Evolutionary conservation across 768 basidiomycete species (phyloP).

Genomic region (Crucibulum laeve): DNA sequence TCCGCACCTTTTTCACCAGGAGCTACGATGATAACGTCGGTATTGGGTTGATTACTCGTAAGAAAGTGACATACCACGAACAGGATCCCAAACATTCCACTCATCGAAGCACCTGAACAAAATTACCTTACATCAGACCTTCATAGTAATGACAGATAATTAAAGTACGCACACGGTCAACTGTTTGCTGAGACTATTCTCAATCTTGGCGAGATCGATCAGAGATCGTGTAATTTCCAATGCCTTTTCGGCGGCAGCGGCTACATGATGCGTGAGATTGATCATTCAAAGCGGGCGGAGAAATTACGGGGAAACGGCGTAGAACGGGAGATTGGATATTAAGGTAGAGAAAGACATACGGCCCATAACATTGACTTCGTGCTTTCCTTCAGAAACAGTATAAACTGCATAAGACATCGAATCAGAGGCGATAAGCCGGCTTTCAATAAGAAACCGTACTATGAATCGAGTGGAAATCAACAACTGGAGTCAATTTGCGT

Average conservation of each 20-base stretch:
- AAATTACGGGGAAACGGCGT: no score
- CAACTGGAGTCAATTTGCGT: constrained; percentile 36
- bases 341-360: constrained; percentile 25
- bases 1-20: constrained; percentile 47
- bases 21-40: constrained; percentile 17
- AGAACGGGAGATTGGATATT: no score
- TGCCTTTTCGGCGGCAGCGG: constrained; percentile 48
- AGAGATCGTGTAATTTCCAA: constrained; percentile 46
- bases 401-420: constrained; percentile 23
- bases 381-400: constrained; percentile 36
- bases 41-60: not conserved
- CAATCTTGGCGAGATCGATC: constrained; percentile 47
- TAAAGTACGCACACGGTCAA: constrained; percentile 27
- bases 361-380: constrained; percentile 51
- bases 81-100: constrained; percentile 55
- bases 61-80: constrained; percentile 25
- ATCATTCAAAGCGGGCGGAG: not conserved
- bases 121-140: not conserved
- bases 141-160: not conserved
- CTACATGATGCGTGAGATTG: constrained; percentile 12
- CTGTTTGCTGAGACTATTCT: constrained; percentile 27
- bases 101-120: constrained; percentile 42
- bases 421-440: not conserved
- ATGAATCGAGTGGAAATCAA: constrained; percentile 49
- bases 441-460: constrained; percentile 16